Evolutionary conservation across 2,329 filamentous ascomycete genomes (phyloP), one percentile per base, ranked within the genome.

Genomic region (Ophiostoma piceae): DNA sequence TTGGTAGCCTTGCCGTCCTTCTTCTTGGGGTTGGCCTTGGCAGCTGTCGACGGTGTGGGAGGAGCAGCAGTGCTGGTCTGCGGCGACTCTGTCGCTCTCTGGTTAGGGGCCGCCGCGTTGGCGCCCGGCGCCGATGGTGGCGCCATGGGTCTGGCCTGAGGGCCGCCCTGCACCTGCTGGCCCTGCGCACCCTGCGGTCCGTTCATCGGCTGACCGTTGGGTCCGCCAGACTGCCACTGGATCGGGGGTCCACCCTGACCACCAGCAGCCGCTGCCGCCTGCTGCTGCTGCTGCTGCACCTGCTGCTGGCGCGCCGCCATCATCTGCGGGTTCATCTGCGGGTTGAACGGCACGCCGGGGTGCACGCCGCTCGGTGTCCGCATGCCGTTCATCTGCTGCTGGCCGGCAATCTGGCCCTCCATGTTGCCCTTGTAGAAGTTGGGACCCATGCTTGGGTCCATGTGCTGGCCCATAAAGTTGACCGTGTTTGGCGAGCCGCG

Each of bases 11-110:
- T 90, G 5, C 80, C 81, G 41, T 88, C 87, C 82, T 92, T 91
- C 85, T 94, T 94, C 79, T 92, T 93, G 0, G 90, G 90, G 43
- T 87, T 88, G 3, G 89, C 79, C 82, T 94, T 94, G 76, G 88
- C 89, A 1, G 82, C 78, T 76, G 92, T 90, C 68, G 87, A 88
- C 1, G 92, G 92, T 3, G 92, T 95, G 1, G 91, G 91, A 0
- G 92, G 91, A 47, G 89, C 90, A 7, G 87, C 84, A 71, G 84
- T 87, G 72, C 84, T 84, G 74, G 86, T 84, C 74, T 89, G 87
- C 32, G 87, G 88, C 22, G 87, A 88, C 14, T 85, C 85, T 16
- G 87, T 83, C 69, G 82, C 84, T 74, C 86, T 85, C 69, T 83
- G 81, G 73, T 83, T 84, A 70, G 82, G 81, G n/a, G 79, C 78